Percentiles rank a stretch among this genome's conserved stretches.
Conservation (phyloP, 805 yeast genomes). For the Candida multigemmis region DNA sequence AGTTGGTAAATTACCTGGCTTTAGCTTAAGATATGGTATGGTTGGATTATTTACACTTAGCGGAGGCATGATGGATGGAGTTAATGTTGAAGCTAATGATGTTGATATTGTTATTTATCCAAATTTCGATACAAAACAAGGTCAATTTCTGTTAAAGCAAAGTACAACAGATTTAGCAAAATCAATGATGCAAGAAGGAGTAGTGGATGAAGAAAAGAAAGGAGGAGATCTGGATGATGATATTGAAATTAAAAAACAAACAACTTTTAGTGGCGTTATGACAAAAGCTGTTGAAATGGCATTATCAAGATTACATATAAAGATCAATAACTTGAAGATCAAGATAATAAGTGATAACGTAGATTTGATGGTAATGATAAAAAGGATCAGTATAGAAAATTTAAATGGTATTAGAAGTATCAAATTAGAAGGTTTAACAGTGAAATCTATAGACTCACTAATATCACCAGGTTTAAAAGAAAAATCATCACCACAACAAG, state of each 20-base stretch:
- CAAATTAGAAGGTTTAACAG: slow-evolving; percentile 26
- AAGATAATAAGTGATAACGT: slow-evolving; percentile 39
- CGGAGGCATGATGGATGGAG: slow-evolving; percentile 65
- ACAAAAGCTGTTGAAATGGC: slow-evolving; percentile 61
- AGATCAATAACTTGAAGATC: slow-evolving; percentile 36
- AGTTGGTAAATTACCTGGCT: slow-evolving; percentile 53
- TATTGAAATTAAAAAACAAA: slow-evolving; percentile 10
- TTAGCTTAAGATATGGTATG: slow-evolving; percentile 52
- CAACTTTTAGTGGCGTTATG: slow-evolving; percentile 48
- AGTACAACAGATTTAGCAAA: slow-evolving; percentile 71
- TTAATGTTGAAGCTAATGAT: slow-evolving; percentile 49
- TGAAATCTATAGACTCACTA: slow-evolving; percentile 33
- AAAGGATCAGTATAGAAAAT: slow-evolving; percentile 25
- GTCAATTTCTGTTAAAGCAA: slow-evolving; percentile 50
- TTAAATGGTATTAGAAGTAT: slow-evolving; percentile 39
- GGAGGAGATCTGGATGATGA: slow-evolving; percentile 2
- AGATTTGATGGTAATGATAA: slow-evolving; percentile 22
- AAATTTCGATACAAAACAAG: slow-evolving; percentile 20
- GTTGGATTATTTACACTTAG: slow-evolving; percentile 43
- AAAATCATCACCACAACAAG: slow-evolving; percentile 1
- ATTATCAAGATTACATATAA: slow-evolving; percentile 47
- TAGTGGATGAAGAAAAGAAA: slow-evolving; percentile 5
- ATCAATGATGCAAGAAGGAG: slow-evolving; percentile 36
- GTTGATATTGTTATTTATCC: slow-evolving; percentile 37
- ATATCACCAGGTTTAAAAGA: slow-evolving; percentile 18